These are phyloP conservation scores for Lasiodiplodia sp. DNA, from an alignment of 2,329 filamentous ascomycete species.

Conservation along the genomic window DNA sequence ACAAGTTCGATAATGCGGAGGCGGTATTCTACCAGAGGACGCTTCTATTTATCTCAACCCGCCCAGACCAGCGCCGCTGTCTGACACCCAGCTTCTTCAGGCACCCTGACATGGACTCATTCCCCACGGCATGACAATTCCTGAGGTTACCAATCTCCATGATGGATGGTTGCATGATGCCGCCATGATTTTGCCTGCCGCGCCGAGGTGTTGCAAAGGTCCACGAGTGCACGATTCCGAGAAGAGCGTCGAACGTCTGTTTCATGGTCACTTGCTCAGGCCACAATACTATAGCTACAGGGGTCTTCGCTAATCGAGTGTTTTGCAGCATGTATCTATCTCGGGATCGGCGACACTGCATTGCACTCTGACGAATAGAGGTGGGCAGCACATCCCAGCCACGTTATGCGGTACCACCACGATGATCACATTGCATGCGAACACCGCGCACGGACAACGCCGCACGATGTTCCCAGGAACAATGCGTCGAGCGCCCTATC, in stretches of 20 bases:
- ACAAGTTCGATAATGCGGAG: not conserved
- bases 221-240: constrained; percentile 11
- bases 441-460: constrained; percentile 17
- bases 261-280: constrained; percentile 15
- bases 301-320: not conserved
- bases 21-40: not conserved
- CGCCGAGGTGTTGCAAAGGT: constrained; percentile 17
- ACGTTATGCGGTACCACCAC: constrained; percentile 23
- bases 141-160: not conserved
- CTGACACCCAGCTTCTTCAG: not conserved
- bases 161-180: constrained; percentile 7
- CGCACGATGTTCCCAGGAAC: constrained; percentile 4
- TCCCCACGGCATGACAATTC: not conserved
- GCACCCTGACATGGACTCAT: not conserved
- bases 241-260: not conserved
- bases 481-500: not conserved
- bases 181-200: not conserved
- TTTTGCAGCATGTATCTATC: constrained; percentile 5
- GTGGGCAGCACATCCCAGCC: constrained; percentile 2
- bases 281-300: constrained; percentile 11
- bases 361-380: constrained; percentile 11
- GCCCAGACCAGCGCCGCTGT: not conserved
- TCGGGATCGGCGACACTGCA: constrained; percentile 2
- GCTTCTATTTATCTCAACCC: constrained; percentile 8
- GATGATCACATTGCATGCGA: constrained; percentile 23